Conservation (phyloP, 441 rosid genomes). For the Erysimum cheiri region DNA sequence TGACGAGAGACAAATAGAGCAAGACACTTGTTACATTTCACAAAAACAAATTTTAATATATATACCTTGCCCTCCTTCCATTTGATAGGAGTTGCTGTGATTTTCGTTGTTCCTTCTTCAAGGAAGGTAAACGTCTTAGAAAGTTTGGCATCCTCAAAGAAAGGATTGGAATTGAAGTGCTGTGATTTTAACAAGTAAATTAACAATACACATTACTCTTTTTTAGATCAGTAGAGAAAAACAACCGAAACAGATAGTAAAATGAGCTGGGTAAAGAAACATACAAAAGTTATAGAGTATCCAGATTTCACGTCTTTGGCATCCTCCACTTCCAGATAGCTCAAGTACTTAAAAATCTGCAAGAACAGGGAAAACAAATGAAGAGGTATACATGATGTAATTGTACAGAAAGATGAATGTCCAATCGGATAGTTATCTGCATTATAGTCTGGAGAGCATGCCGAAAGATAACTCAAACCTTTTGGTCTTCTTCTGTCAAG, state of each 20-base stretch:
- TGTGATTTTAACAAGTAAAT: slow-evolving; percentile 42
- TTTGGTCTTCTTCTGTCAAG: slow-evolving; percentile 89
- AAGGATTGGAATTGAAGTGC: slow-evolving; percentile 85
- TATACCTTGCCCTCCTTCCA: slow-evolving; percentile 96
- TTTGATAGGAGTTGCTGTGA: slow-evolving; percentile 81
- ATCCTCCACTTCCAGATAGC: slow-evolving; percentile 90
- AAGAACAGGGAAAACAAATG: slow-evolving; percentile 15
- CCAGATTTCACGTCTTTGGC: slow-evolving; percentile 95
- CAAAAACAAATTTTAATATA: not conserved
- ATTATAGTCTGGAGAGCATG: slow-evolving; percentile 1
- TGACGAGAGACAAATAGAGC: not conserved
- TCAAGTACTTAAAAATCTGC: slow-evolving; percentile 82
- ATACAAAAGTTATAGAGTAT: slow-evolving; percentile 88
- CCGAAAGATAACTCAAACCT: slow-evolving; percentile 54
- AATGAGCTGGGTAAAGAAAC: slow-evolving; percentile 39
- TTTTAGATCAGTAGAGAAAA: not conserved
- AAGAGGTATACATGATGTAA: not conserved
- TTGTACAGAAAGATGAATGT: not conserved
- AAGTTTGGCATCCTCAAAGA: slow-evolving; percentile 84
- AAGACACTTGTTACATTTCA: not conserved
- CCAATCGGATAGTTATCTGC: not conserved
- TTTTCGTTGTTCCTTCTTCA: slow-evolving; percentile 85
- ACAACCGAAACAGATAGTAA: not conserved
- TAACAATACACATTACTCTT: not conserved
- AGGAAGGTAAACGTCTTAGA: slow-evolving; percentile 71